These are phyloP conservation scores for Acacia concinna DNA, from an alignment of 331 rosid genomes.

Conservation along the genomic window DNA sequence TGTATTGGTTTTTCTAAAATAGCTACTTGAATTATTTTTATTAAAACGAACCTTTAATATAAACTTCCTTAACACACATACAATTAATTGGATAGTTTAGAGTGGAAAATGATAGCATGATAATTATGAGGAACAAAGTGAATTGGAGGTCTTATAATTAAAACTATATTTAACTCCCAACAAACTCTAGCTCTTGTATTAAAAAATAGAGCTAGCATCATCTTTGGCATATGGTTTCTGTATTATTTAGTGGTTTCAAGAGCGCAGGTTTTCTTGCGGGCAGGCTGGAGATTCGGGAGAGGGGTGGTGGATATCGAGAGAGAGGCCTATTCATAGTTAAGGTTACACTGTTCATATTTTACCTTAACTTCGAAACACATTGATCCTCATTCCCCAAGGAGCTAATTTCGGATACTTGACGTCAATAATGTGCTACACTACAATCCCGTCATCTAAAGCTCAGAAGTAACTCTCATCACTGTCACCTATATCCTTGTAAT, in stretches of 20 bases:
- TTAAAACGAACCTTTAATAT: too few relatives aligned
- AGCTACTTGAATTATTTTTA: too few relatives aligned
- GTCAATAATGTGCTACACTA: not conserved
- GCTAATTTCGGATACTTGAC: not conserved
- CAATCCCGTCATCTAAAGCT: constrained; percentile 9
- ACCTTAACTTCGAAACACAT: not conserved
- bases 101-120: too few relatives aligned
- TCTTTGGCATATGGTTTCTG: not conserved
- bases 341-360: too few relatives aligned
- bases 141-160: too few relatives aligned
- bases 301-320: not conserved
- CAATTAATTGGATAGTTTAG: too few relatives aligned
- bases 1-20: too few relatives aligned
- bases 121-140: too few relatives aligned
- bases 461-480: constrained; percentile 36
- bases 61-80: too few relatives aligned
- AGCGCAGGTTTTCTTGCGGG: not conserved
- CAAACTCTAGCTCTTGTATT: too few relatives aligned
- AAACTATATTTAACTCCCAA: too few relatives aligned
- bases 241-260: not conserved
- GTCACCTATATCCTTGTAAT: constrained; percentile 49
- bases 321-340: too few relatives aligned
- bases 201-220: not conserved
- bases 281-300: not conserved
- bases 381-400: not conserved